Evolutionary conservation across 768 basidiomycete genomes (phyloP), one percentile per base, ranked within the genome.

Genomic region (Gautieria morchelliformis): DNA sequence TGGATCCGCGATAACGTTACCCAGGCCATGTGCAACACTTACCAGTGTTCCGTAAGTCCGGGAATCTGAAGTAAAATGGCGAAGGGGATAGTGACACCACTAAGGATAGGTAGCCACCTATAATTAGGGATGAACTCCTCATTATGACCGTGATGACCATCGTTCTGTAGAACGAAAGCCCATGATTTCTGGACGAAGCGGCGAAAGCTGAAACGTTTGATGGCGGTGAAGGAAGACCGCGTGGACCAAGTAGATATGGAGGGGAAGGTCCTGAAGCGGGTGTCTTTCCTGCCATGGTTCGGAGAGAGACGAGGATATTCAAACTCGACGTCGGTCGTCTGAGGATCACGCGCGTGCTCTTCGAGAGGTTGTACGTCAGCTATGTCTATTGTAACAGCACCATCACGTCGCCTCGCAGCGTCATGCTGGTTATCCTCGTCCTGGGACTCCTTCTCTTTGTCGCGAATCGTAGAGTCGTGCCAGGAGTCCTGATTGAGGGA

Each of bases 61-160:
- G 90, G 90, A 30, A 93, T 87, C 63, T 87, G 85, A 32, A 92
- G 74, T n/a, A 93, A 74, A 50, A 91, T 86, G 17, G 84, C 79
- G 63, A 93, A 89, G 0, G 87, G 85, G 39, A 87, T 80, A 59
- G 83, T 66, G 41, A 85, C 73, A 19, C 84, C 85, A 14, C 87
- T 81, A 9, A 88, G 57, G 42, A 89, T 82, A 0, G 86, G 86
- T 5, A 81, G 69, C 52, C 72, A 71, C 17, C 88, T 82, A 65
- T 84, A 85, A 52, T 79, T 78, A 22, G 84, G 82, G 32, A 78
- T 64, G 56, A 74, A 77, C 42, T 44, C 42, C 32, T 64, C 56
- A 35, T 67, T 68, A 39, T 65, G 63, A 45, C 66, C n/a, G n/a
- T n/a, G n/a, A n/a, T n/a, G 40, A 19, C 44, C 33, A 33, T 55